Evolutionary conservation across 768 basidiomycete species (phyloP).

Genomic region (Amanita muscaria): DNA sequence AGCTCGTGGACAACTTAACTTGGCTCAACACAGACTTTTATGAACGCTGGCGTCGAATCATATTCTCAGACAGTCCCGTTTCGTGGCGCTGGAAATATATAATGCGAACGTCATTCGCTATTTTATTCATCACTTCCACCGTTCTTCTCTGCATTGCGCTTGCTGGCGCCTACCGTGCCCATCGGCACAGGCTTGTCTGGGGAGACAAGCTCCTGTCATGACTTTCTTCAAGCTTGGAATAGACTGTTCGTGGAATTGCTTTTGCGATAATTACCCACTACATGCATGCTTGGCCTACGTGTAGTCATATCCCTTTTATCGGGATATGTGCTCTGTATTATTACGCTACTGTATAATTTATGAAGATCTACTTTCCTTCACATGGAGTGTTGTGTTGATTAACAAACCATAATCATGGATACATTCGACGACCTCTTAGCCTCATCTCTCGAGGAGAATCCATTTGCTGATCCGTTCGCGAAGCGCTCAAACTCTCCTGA

Average conservation of each 20-base stretch:
- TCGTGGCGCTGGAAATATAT: constrained; percentile 61
- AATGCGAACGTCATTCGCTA: constrained; percentile 51
- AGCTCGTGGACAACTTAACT: constrained; percentile 52
- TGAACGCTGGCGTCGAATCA: constrained; percentile 63
- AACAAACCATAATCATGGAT: constrained; percentile 49
- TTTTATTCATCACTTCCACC: constrained; percentile 48
- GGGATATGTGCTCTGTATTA: too few relatives aligned
- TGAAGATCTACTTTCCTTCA: too few relatives aligned
- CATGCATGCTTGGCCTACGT: too few relatives aligned
- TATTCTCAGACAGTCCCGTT: constrained; percentile 70
- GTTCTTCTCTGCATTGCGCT: constrained; percentile 55
- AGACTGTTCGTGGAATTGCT: too few relatives aligned
- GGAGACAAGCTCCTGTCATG: constrained; percentile 71
- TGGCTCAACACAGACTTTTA: constrained; percentile 79
- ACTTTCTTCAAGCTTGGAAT: constrained; percentile 8
- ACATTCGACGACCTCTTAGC: constrained; percentile 70
- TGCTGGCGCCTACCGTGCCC: constrained; percentile 62
- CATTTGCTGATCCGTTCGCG: constrained; percentile 68
- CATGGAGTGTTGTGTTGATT: neutral
- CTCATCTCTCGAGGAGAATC: constrained; percentile 66
- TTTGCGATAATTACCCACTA: too few relatives aligned
- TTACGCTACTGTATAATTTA: too few relatives aligned
- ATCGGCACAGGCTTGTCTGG: constrained; percentile 70
- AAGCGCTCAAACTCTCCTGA: constrained; percentile 63
- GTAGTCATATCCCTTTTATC: too few relatives aligned